phyloP scores from a whole-genome alignment of 2,329 filamentous ascomycete species.

The Domatiomyces globalis region DNA sequence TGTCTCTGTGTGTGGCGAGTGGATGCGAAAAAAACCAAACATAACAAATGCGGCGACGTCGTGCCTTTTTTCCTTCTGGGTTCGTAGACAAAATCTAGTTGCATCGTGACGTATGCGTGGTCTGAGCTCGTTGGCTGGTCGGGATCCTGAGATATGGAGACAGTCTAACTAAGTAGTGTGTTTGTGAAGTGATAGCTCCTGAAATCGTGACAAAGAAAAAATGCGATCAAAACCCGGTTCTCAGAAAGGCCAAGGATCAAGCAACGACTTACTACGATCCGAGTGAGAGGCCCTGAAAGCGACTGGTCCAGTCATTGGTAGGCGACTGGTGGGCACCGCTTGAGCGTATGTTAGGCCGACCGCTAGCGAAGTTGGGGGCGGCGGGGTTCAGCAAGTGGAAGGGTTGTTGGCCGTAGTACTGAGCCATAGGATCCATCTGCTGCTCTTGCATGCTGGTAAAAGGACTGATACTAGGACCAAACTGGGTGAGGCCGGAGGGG shows the following conservation, averaged over 20 bases:
- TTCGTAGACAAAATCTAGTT: background rate
- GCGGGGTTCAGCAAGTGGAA: conserved; percentile 11
- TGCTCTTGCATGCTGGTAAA: conserved; percentile 14
- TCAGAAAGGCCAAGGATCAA: background rate
- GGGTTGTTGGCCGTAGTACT: conserved; percentile 24
- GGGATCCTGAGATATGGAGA: background rate
- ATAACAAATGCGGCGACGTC: background rate
- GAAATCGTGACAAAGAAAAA: background rate
- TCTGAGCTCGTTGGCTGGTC: background rate
- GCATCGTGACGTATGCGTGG: background rate
- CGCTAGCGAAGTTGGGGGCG: conserved; percentile 15
- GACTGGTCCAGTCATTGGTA: conserved; percentile 14
- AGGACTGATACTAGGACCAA: conserved; percentile 20
- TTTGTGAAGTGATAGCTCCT: background rate
- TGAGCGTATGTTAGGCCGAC: conserved; percentile 13
- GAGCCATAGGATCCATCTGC: conserved; percentile 15
- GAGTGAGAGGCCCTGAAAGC: conserved; percentile 52
- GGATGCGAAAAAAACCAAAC: background rate
- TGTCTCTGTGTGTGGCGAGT: background rate
- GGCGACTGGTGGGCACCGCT: conserved; percentile 23
- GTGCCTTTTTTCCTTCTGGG: background rate
- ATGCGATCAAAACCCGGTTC: background rate
- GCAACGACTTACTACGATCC: conserved; percentile 35
- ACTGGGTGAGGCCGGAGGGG: conserved; percentile 14
- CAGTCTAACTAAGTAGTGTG: background rate